Evolutionary conservation across 768 basidiomycete genomes (phyloP), one percentile per base, ranked within the genome.

Genomic region (Nidularia pulvinata): DNA sequence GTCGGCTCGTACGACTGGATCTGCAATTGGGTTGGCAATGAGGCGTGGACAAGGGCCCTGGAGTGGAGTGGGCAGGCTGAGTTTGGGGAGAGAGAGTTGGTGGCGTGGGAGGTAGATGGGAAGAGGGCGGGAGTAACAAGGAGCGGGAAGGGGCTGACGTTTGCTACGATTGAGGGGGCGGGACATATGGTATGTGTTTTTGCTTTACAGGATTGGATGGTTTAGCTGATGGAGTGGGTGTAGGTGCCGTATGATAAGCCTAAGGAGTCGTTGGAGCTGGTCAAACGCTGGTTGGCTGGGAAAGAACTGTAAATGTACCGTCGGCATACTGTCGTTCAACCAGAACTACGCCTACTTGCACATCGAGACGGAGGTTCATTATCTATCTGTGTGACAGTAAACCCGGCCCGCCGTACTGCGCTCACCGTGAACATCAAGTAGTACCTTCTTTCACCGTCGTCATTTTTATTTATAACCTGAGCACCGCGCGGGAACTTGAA

Each of bases 21-120:
- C 50, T 91, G 89, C 66, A 90, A 90, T 64, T 86, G 84, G 78
- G 69, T 89, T 30, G 87, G 85, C 5, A 92, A 92, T 64, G 81
- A 86, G 60, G 72, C 78, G 32, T 93, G 90, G 90, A 82, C 84
- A 6, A 68, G 85, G 48, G 69, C 70, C 32, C 72, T 94, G 56
- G 82, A 88, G 52, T 93, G 92, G 92, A 82, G 78, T 46, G 89
- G 89, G 2, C 69, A 78, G 48, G 60, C 59, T 56, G 78, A 59
- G 71, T 76, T 60, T 82, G 64, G 7, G 48, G 64, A 5, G 54
- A 58, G 58, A 70, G 69, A 72, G 14, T 66, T 85, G 64, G 69
- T 77, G 51, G 80, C 82, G 35, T 93, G 91, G 91, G 59, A 65
- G 4, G 71, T 86, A 0, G 75, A 81, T 50, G 72, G 84, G 65